phyloP scores from a whole-genome alignment of 2,329 filamentous ascomycete species.

The Stagonosporopsis cucurbitacearum region DNA sequence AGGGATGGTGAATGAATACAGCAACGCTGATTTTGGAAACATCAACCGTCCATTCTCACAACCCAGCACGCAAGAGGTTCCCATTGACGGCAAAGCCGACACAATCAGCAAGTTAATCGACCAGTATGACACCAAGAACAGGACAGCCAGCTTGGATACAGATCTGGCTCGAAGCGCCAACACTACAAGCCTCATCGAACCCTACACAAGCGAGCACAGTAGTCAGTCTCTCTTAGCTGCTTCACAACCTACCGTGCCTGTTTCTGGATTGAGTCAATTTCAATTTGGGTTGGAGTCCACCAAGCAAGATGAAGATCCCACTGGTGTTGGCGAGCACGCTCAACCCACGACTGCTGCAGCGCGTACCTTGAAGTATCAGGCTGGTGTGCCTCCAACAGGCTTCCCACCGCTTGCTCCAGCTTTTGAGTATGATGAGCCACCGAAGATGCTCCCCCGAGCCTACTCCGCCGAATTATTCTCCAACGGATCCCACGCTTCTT shows the following conservation, averaged over 20 bases:
- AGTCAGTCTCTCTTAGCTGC: background rate
- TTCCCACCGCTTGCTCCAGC: slow-evolving; percentile 38
- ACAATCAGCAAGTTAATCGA: slow-evolving; percentile 45
- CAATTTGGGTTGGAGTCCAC: slow-evolving; percentile 28
- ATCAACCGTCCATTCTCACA: slow-evolving; percentile 20
- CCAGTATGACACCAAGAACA: slow-evolving; percentile 29
- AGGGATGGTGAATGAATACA: slow-evolving; percentile 24
- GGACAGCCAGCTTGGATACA: slow-evolving; percentile 7
- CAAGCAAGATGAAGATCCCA: background rate
- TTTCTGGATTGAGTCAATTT: slow-evolving; percentile 32
- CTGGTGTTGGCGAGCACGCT: background rate
- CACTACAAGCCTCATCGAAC: slow-evolving; percentile 1
- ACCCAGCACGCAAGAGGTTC: slow-evolving; percentile 21
- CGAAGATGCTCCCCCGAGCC: slow-evolving; percentile 12
- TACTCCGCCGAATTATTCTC: slow-evolving; percentile 35
- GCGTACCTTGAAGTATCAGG: slow-evolving; percentile 18
- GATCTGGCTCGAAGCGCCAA: background rate
- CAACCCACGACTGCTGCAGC: slow-evolving; percentile 7
- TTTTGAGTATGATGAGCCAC: slow-evolving; percentile 28
- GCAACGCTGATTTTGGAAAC: slow-evolving; percentile 18
- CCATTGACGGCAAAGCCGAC: slow-evolving; percentile 35
- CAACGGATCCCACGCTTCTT: slow-evolving; percentile 39
- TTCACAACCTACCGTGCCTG: background rate
- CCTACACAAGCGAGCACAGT: background rate
- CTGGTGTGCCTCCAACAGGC: slow-evolving; percentile 32